A percentile compares a stretch with the other conserved stretches of the same genome.
Conservation (phyloP, 306 rosid species). For the Gynostemma pentaphyllum region DNA sequence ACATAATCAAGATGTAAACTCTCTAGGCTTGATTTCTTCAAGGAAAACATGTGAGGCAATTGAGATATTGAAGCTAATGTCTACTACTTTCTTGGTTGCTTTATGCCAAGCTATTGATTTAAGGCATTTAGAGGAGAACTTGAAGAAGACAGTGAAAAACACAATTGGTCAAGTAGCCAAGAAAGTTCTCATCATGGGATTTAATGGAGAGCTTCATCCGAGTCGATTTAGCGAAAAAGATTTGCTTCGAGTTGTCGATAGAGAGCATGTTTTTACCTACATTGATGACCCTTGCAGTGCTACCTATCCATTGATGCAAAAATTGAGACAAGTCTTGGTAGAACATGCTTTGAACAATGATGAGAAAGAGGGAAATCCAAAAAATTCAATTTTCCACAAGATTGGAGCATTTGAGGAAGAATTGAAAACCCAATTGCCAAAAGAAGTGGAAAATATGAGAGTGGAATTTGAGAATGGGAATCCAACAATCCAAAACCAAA, state of each 20-base stretch:
- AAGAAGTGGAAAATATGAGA: conserved; percentile 56
- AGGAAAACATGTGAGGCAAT: conserved; percentile 75
- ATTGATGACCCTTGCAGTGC: conserved; percentile 69
- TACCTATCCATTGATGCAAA: conserved; percentile 69
- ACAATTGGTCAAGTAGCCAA: conserved; percentile 59
- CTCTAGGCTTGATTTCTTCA: conserved; percentile 69
- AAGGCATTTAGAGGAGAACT: conserved; percentile 71
- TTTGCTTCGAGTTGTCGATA: conserved; percentile 60
- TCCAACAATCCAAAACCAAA: conserved; percentile 35
- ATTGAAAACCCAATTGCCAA: conserved; percentile 47
- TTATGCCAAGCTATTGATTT: conserved; percentile 82
- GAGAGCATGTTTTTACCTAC: conserved; percentile 54
- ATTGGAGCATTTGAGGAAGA: conserved; percentile 70
- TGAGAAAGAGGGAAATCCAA: conserved; percentile 34
- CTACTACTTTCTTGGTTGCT: conserved; percentile 71
- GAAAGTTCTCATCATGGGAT: conserved; percentile 41
- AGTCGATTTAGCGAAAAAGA: conserved; percentile 72
- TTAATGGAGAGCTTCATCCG: conserved; percentile 73
- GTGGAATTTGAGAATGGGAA: conserved; percentile 51
- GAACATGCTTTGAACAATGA: conserved; percentile 72
- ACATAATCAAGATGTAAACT: conserved; percentile 92
- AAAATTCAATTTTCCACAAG: conserved; percentile 67
- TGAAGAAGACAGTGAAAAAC: conserved; percentile 48
- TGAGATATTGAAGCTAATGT: conserved; percentile 71
- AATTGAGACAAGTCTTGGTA: conserved; percentile 61